Conservation (phyloP, 1,139 yeast species). For the Candida labiduridarum region DNA sequence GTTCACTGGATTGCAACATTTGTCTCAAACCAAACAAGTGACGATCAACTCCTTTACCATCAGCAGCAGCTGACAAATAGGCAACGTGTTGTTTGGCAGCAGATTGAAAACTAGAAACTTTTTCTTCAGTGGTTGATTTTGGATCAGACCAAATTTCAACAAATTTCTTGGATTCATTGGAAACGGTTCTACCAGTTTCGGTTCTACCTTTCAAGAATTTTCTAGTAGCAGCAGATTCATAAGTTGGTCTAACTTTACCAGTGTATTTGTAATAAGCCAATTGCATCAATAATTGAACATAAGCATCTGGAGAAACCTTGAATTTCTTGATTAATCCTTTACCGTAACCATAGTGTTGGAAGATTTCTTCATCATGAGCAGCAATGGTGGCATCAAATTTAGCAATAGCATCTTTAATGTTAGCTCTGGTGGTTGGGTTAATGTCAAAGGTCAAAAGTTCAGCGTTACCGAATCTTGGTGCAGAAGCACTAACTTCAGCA, state of each 20-base stretch:
- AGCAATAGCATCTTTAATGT: slow-evolving; percentile 57
- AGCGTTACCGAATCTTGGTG: slow-evolving; percentile 25
- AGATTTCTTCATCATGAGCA: slow-evolving; percentile 61
- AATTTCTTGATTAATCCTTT: slow-evolving; percentile 68
- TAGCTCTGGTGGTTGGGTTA: slow-evolving; percentile 51
- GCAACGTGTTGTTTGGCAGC: slow-evolving; percentile 78
- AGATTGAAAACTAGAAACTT: slow-evolving; percentile 67
- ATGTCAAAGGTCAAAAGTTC: slow-evolving; percentile 45
- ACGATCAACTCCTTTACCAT: slow-evolving; percentile 91
- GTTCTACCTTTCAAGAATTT: slow-evolving; percentile 89
- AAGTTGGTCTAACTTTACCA: slow-evolving; percentile 85
- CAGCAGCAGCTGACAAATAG: slow-evolving; percentile 77
- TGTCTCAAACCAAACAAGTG: slow-evolving; percentile 89
- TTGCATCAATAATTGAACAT: slow-evolving; percentile 74
- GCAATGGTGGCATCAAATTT: slow-evolving; percentile 56
- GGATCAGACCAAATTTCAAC: slow-evolving; percentile 76
- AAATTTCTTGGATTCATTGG: slow-evolving; percentile 71
- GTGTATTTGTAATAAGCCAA: slow-evolving; percentile 78
- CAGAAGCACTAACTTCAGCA: slow-evolving; percentile 29
- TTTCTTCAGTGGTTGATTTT: slow-evolving; percentile 55
- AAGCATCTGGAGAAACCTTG: slow-evolving; percentile 78
- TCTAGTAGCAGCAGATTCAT: slow-evolving; percentile 95
- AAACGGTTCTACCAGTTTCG: slow-evolving; percentile 91
- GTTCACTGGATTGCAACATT: slow-evolving; percentile 61
- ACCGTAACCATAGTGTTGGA: slow-evolving; percentile 75